Evolutionary conservation across 495 filamentous ascomycete genomes (phyloP), one percentile per base, ranked within the genome.

Genomic region (Tetracladium marchalianum): DNA sequence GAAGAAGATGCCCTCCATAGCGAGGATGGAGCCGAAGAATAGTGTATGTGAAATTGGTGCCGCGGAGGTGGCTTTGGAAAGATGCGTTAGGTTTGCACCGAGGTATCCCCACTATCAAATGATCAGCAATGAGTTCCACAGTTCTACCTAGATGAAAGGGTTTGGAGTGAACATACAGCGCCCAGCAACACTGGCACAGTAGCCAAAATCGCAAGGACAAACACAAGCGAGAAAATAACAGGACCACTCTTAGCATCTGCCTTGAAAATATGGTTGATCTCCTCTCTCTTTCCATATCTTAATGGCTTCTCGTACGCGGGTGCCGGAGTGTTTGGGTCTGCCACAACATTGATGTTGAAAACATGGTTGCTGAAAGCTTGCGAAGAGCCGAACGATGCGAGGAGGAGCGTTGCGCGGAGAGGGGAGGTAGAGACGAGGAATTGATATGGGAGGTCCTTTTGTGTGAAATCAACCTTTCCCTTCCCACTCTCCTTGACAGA

Each of bases 191-290:
- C 70, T 1, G 87, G 84, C 7, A 95, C 62, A 15, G 84, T 73
- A 31, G 77, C 81, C 19, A 84, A 48, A 2, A 94, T 81, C 33
- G 83, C 76, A 15, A 76, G 67, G 2, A 79, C 68, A 55, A 98
- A 98, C 41, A 84, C 66, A 35, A 94, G 53, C 2, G 85, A 89
- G 47, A 97, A 77, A 41, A 92, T 63, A 65, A 81, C 77, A n/a
- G 88, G 84, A 4, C 87, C 87, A 68, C 75, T 94, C 62, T 74
- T 76, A 1, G 89, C 76, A 50, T 87, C 85, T 11, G 73, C 57
- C 51, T 78, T 81, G 76, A 97, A 98, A 56, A 84, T 87, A 68
- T 98, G 93, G 66, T 86, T 78, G 64, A 98, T 96, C 62, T 93
- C 84, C 5, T 74, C 69, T 41, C 75, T 73, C 68, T 84, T 84